Conservation (phyloP, 2,329 filamentous ascomycete species). For the Myotisia sp. region DNA sequence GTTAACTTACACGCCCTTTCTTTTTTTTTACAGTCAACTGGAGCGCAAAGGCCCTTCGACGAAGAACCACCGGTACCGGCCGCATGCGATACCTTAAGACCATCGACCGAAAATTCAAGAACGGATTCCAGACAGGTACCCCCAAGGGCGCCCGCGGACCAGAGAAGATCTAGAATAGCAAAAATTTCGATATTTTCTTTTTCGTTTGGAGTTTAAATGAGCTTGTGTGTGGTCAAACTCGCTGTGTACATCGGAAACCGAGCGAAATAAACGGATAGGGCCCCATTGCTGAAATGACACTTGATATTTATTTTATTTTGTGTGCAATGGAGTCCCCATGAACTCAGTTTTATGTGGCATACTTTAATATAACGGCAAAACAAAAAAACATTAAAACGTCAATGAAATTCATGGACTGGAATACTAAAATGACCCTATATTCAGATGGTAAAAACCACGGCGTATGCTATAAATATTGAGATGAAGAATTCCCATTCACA, state of each 20-base stretch:
- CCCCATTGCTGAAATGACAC: too few relatives aligned
- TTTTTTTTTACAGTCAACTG: constrained; percentile 65
- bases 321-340: constrained; percentile 2
- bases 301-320: constrained; percentile 4
- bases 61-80: constrained; percentile 97
- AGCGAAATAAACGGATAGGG: too few relatives aligned
- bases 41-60: constrained; percentile 99
- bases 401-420: constrained; percentile 5
- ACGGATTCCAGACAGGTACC: constrained; percentile 85
- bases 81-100: constrained; percentile 91
- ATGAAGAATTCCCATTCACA: too few relatives aligned
- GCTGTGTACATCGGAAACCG: too few relatives aligned
- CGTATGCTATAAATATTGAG: too few relatives aligned
- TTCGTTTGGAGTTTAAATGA: constrained; percentile 13
- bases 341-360: constrained; percentile 3
- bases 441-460: too few relatives aligned
- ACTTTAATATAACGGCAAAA: constrained; percentile 5
- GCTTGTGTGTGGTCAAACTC: constrained; percentile 2
- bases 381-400: constrained; percentile 3
- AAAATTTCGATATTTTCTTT: not conserved
- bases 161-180: constrained; percentile 32
- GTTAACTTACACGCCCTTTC: constrained; percentile 3
- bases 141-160: constrained; percentile 71
- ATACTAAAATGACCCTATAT: too few relatives aligned
- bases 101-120: constrained; percentile 87